Conservation (phyloP, 2,329 filamentous ascomycete species). For the Mycosphaerella sp. region DNA sequence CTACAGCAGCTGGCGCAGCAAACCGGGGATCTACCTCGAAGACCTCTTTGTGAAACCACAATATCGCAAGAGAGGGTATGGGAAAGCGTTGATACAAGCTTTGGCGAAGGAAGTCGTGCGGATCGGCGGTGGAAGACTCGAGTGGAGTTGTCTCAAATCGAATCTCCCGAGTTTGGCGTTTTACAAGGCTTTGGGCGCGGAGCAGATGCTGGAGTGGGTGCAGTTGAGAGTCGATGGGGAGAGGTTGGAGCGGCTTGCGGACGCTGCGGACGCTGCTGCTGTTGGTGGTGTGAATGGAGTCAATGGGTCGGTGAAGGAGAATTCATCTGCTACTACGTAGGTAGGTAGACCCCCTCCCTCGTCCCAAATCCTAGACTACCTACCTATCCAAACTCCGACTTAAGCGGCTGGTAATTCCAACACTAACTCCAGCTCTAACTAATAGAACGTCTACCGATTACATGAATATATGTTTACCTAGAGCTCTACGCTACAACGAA, state of each 20-base stretch:
- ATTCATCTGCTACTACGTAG: too few relatives aligned
- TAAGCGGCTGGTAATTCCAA: too few relatives aligned
- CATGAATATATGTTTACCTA: too few relatives aligned
- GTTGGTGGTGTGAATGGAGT: neutral
- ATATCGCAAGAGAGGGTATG: conserved; percentile 72
- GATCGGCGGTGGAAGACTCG: conserved; percentile 67
- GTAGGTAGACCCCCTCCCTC: too few relatives aligned
- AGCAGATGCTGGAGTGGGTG: conserved; percentile 64
- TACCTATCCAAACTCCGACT: too few relatives aligned
- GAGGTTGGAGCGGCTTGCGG: conserved; percentile 53
- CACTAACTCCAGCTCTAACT: too few relatives aligned
- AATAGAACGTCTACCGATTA: too few relatives aligned
- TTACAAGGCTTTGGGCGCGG: conserved; percentile 61
- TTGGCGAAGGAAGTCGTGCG: conserved; percentile 72
- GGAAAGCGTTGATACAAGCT: conserved; percentile 64
- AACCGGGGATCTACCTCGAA: conserved; percentile 84
- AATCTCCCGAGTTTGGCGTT: conserved; percentile 87
- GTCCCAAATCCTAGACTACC: too few relatives aligned
- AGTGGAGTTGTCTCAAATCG: conserved; percentile 92
- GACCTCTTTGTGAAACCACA: conserved; percentile 75
- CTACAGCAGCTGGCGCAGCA: conserved; percentile 88
- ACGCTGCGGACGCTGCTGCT: conserved; percentile 26
- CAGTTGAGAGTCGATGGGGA: conserved; percentile 68
- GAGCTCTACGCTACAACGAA: too few relatives aligned
- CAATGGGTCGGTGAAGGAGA: too few relatives aligned